A percentile compares a stretch with the other conserved stretches of the same genome.
These are phyloP conservation scores for Boletus sp. DNA, from an alignment of 1,284 basidiomycete genomes.

Conservation along the genomic window DNA sequence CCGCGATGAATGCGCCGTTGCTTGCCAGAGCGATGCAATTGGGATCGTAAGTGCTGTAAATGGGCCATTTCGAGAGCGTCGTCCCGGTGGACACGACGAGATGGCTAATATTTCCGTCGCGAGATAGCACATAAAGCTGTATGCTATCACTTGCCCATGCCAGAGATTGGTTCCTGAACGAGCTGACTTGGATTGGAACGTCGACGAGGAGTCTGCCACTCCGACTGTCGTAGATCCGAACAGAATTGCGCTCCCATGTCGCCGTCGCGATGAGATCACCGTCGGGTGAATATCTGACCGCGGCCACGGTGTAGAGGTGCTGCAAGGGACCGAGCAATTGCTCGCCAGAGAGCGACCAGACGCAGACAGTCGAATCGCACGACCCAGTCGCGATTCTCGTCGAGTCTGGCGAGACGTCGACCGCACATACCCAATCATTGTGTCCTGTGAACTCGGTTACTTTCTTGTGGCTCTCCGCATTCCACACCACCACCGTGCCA, in stretches of 20 bases:
- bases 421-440: background rate
- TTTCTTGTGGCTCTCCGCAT: too few relatives aligned
- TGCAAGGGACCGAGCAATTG: background rate
- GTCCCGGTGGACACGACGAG: background rate
- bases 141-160: background rate
- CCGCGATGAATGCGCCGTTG: conserved; percentile 4
- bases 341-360: background rate
- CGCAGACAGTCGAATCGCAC: background rate
- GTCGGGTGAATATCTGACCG: background rate
- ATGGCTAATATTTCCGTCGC: background rate
- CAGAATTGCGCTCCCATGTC: background rate
- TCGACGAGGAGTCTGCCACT: background rate
- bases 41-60: background rate
- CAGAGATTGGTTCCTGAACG: background rate
- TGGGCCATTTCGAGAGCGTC: background rate
- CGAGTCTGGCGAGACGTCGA: background rate
- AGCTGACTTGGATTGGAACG: background rate
- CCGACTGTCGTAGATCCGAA: background rate
- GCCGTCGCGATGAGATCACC: background rate
- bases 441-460: too few relatives aligned
- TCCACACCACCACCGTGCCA: too few relatives aligned
- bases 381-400: background rate
- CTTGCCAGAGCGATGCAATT: conserved; percentile 1
- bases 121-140: background rate
- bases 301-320: background rate